phyloP scores from a whole-genome alignment of 1,139 yeast genomes.

The Taiozyma onychis region DNA sequence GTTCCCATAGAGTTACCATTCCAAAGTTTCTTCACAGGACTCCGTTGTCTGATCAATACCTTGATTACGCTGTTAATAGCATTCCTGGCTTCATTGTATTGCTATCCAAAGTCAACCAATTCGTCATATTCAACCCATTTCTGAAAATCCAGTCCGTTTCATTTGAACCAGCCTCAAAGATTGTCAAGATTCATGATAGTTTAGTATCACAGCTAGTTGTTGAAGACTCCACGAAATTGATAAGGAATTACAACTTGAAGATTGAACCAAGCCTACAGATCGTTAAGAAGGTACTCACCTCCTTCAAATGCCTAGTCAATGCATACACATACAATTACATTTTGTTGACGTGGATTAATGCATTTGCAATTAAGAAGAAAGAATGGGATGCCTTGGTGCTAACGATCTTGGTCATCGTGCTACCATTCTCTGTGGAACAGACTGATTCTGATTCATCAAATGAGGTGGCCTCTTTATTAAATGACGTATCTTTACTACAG shows the following conservation, averaged over 20 bases:
- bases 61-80: slow-evolving; percentile 12
- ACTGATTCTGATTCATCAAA: slow-evolving; percentile 10
- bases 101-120: slow-evolving; percentile 34
- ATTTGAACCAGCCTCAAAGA: slow-evolving; percentile 25
- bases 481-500: slow-evolving; percentile 13
- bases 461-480: slow-evolving; percentile 13
- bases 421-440: slow-evolving; percentile 32
- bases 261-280: slow-evolving; percentile 41
- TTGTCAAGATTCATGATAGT: slow-evolving; percentile 21
- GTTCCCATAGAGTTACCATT: slow-evolving; percentile 19
- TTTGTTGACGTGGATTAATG: slow-evolving; percentile 61
- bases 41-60: slow-evolving; percentile 15
- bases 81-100: slow-evolving; percentile 23
- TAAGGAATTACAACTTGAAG: slow-evolving; percentile 30
- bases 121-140: slow-evolving; percentile 61
- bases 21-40: slow-evolving; percentile 23
- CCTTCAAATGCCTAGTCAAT: slow-evolving; percentile 50
- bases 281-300: neutral
- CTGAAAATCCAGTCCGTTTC: slow-evolving; percentile 47
- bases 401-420: slow-evolving; percentile 42
- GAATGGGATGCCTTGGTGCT: slow-evolving; percentile 61
- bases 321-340: slow-evolving; percentile 51
- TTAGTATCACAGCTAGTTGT: slow-evolving; percentile 19
- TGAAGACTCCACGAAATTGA: slow-evolving; percentile 10
- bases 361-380: slow-evolving; percentile 37